Conservation (phyloP, 2,329 filamentous ascomycete species). For the Fusarium humuli region DNA sequence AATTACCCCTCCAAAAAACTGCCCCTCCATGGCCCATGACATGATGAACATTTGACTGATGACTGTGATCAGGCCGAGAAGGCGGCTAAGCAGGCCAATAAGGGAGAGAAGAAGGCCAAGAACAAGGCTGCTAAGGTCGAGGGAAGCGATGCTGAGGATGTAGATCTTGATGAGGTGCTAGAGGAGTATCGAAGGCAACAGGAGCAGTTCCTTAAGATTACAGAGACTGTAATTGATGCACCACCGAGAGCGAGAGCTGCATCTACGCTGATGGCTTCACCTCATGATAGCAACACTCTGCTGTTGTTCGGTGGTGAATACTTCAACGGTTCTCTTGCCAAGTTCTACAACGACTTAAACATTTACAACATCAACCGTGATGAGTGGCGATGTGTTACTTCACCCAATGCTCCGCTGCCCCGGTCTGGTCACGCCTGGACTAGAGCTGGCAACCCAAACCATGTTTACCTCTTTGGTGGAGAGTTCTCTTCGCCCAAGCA, state of each 20-base stretch:
- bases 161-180: conserved; percentile 92
- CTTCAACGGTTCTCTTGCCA: conserved; percentile 89
- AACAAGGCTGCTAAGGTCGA: conserved; percentile 75
- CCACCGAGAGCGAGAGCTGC: conserved; percentile 85
- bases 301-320: conserved; percentile 96
- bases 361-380: conserved; percentile 83
- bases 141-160: conserved; percentile 90
- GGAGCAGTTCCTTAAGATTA: conserved; percentile 93
- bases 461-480: conserved; percentile 92
- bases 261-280: conserved; percentile 84
- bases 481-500: conserved; percentile 98
- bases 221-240: conserved; percentile 76
- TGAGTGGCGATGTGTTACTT: conserved; percentile 91
- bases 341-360: conserved; percentile 75
- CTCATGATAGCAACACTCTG: conserved; percentile 86
- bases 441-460: conserved; percentile 83
- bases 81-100: conserved; percentile 85
- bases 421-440: conserved; percentile 96
- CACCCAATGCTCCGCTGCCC: conserved; percentile 90
- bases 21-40: conserved; percentile 26
- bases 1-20: conserved; percentile 38
- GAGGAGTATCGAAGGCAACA: conserved; percentile 94
- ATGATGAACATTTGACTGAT: conserved; percentile 32
- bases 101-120: conserved; percentile 87
- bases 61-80: conserved; percentile 64